Base-by-base conservation (phyloP, 2,329 filamentous ascomycete species). In the Claviceps pazoutovae region DNA sequence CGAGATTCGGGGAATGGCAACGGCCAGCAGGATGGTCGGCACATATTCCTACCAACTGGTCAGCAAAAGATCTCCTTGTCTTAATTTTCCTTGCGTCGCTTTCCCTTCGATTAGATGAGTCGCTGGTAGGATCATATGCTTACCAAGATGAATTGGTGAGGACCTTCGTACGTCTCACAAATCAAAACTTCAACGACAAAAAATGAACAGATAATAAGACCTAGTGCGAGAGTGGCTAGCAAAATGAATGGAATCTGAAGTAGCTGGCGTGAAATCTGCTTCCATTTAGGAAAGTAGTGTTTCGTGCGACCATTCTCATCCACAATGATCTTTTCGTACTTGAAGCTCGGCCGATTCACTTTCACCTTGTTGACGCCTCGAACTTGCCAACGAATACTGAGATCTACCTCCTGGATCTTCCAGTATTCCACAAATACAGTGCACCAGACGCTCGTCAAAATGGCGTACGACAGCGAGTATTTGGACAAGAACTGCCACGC, bases 401-500 rank as follows among this genome's bases (percentile, higher is more conserved):
- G 72, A 57, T 90, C 85, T 3, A 76, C 69, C 62, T 90, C 83
- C 55, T 83, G 80, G 46, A 87, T 78, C 66, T 86, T 88, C 86
- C 86, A 90, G 64, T 82, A 88, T 61, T 90, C 86, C 13, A 88
- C 75, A 56, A 89, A 89, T 3, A 86, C 71, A 7, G 83, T 79
- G 58, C 82, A 83, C 79, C 84, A 88, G 6, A 88, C 65, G 34
- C 79, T 78, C 52, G 80, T 85, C 21, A 82, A 67, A 4, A 84
- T 68, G 5, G 80, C 84, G 59, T 87, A 89, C 17, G 80, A 65
- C 14, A 83, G 73, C 0, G 86, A 89, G 67, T 86, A 89, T 30
- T 79, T 75, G 9, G 84, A 80, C 0, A 87, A 68, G 53, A 85
- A 75, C 1, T 81, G 65, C 83, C 84, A 89, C 14, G 82, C 78